Percentiles rank a stretch among this genome's conserved stretches.
Evolutionary conservation across 805 yeast species (phyloP).

Genomic region (Zygotorulaspora danielsina): DNA sequence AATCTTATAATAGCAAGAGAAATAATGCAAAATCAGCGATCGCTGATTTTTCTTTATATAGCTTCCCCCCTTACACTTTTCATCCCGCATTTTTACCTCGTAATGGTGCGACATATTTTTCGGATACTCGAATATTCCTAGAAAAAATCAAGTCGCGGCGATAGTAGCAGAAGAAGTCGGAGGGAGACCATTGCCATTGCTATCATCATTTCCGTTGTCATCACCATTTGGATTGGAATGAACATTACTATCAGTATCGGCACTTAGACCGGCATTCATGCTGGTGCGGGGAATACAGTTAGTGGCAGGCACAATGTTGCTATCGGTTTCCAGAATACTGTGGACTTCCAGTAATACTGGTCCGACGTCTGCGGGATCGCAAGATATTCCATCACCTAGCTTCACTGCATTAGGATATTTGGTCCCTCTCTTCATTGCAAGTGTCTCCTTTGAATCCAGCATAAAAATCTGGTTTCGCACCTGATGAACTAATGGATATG

Average conservation of each 20-base stretch:
- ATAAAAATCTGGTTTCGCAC: slow-evolving; percentile 31
- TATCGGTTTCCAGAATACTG: slow-evolving; percentile 18
- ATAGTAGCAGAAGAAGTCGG: not conserved
- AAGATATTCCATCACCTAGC: slow-evolving; percentile 31
- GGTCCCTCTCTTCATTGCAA: slow-evolving; percentile 1
- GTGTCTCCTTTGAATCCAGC: slow-evolving; percentile 21
- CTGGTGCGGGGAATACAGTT: slow-evolving; percentile 2
- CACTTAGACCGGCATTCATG: not conserved
- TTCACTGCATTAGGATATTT: slow-evolving; percentile 22
- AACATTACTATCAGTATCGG: not conserved
- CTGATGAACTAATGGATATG: slow-evolving; percentile 30
- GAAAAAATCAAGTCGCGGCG: not conserved
- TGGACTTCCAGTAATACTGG: slow-evolving; percentile 29
- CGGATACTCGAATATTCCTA: too few relatives aligned
- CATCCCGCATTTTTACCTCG: too few relatives aligned
- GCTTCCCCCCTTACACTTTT: too few relatives aligned
- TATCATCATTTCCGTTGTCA: not conserved
- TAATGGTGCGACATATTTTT: too few relatives aligned
- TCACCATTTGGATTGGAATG: not conserved
- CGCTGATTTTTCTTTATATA: too few relatives aligned
- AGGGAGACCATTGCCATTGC: not conserved
- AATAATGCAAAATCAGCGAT: too few relatives aligned
- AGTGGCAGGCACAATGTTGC: slow-evolving; percentile 8
- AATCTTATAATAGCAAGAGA: too few relatives aligned
- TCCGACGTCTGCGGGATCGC: slow-evolving; percentile 31